Evolutionary conservation across 2,329 filamentous ascomycete species (phyloP), one percentile per base, ranked within the genome.

Genomic region (Penicillium corylophilum): DNA sequence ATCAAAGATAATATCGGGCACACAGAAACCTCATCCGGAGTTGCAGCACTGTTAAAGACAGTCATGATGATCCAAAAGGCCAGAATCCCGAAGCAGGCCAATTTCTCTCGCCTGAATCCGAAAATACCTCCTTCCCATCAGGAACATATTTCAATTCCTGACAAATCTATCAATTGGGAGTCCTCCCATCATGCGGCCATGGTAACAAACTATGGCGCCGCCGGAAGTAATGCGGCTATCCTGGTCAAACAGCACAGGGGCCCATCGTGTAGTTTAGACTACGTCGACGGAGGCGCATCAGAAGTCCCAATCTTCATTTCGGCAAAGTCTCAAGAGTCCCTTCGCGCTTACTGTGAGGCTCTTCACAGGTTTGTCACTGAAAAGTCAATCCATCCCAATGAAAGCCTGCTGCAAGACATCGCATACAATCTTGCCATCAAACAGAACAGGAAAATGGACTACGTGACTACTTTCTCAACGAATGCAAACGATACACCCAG

Each of bases 1-100:
- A 56, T 72, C 22, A 73, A 73, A 44, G 68, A 60, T 2, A 51
- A 61, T 2, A 59, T 73, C 7, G 72, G 72, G 0, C 72, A 74
- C 50, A 56, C 59, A 0, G 71, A 73, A 50, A 56, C 61, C 0
- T 62, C 66, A 0, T 67, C 71, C 0, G 72, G 72, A 0, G 61
- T 71, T 13, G 60, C 64, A 1, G 57, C 61, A 0, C 41, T 72
- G 12, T 51, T 70, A 12, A 70, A 72, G 38, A 46, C 62, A 3
- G 29, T 71, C 28, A 31, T 70, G 18, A 68, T 69, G 62, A 59
- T 72, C 2, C 52, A 69, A 6, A 44, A 65, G 5, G 44, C 56
- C 2, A 40, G 38, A 5, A 64, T 69, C 4, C 64, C 65, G 1
- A 55, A 54, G 12, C 67, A 67, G 43, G 57, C 64, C 6, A 66